Conservation (phyloP, 139 green algal genomes). For the Pedinophyceae sp. region DNA sequence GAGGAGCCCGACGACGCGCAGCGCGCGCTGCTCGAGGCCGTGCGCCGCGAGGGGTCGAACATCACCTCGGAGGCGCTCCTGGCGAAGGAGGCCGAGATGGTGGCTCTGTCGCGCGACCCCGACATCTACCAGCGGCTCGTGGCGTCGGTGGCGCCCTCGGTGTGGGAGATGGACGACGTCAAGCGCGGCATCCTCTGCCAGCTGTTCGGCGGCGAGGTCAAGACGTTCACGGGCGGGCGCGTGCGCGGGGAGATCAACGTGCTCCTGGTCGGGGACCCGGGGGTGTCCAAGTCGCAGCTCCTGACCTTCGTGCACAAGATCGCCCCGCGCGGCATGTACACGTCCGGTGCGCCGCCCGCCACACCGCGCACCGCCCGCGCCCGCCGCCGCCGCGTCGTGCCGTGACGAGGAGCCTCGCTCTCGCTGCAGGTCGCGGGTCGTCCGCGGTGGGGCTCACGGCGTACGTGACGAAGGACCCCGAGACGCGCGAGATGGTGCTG, state of each 20-base stretch:
- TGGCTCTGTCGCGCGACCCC: slow-evolving; percentile 34
- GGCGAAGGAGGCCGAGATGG: slow-evolving; percentile 2
- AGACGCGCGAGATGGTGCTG: slow-evolving; percentile 86
- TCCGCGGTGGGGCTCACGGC: slow-evolving; percentile 89
- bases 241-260: slow-evolving; percentile 86
- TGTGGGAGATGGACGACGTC: slow-evolving; percentile 96
- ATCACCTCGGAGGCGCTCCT: background rate
- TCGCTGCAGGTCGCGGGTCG: slow-evolving; percentile 45
- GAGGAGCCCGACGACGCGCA: slow-evolving; percentile 10
- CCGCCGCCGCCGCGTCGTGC: too few species aligned
- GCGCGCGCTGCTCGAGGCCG: background rate
- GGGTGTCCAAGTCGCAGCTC: slow-evolving; percentile 88
- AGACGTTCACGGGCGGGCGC: slow-evolving; percentile 7
- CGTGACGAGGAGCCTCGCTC: too few species aligned
- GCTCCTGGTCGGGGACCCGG: slow-evolving; percentile 88
- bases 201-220: slow-evolving; percentile 19
- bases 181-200: slow-evolving; percentile 78
- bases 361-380: too few species aligned
- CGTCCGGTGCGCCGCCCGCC: slow-evolving; percentile 40
- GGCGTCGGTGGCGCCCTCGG: slow-evolving; percentile 72
- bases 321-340: slow-evolving; percentile 90
- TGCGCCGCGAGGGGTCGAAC: slow-evolving; percentile 1
- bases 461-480: slow-evolving; percentile 80
- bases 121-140: slow-evolving; percentile 77
- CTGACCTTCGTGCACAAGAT: slow-evolving; percentile 90